Base-by-base conservation (phyloP, 2,329 filamentous ascomycete genomes). In the Ascochyta fabae region DNA sequence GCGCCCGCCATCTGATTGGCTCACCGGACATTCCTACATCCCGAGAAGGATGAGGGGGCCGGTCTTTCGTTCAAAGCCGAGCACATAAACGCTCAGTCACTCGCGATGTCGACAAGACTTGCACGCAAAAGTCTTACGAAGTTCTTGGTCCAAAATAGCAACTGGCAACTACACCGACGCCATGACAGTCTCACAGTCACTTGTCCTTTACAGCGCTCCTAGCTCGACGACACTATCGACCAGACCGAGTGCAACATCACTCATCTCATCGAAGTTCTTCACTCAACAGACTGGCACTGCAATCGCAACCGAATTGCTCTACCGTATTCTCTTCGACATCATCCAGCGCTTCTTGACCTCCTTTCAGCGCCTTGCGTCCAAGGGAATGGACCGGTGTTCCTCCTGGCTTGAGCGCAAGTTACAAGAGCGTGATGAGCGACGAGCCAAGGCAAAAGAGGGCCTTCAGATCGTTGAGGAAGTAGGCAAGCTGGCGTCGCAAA, bases 251-350 rank as follows among this genome's bases (percentile, higher is more conserved):
- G 42, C 54, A 24, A 40, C 39, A 22, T 60, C 62, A 1, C 45
- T 65, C 13, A 57, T 66, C 27, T 46, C 60, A 5, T 59, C 56
- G 9, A 49, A 39, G 34, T 52, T 61, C 34, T 65, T 65, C 46
- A 56, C 48, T 4, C 60, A 56, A 22, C 60, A 61, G 45, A 68
- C 67, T 33, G 65, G 66, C 23, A 68, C 65, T 8, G 66, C 66
- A 19, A 65, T 72, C 27, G 66, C 62, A 15, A 70, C 70, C 2
- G 68, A 72, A 45, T 59, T 72, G 3, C 62, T 71, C 47, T 73
- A 71, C 36, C 69, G 70, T 43, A 39, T 73, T 29, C 65, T 73
- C 36, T 47, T 65, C 46, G 68, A 71, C 41, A 60, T 73, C 27
- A 35, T 72, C 29, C 67, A 71, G 50, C 66, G 68, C 23, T 29